Base-by-base conservation (phyloP, 441 rosid species). In the Biscutella laevigata region DNA sequence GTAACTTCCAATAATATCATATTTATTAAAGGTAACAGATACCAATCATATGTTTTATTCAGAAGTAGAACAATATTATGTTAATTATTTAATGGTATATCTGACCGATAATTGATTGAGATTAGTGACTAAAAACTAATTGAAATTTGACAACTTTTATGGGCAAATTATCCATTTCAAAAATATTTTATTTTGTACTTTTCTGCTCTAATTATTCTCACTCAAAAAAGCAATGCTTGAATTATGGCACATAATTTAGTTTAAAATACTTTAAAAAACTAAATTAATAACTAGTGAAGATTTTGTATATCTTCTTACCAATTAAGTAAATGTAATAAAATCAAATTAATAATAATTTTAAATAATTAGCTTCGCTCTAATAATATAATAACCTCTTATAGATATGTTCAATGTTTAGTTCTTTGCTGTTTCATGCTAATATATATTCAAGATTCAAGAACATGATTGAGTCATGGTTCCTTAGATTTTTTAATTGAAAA, bases 401-500 rank as follows among this genome's bases (percentile, higher is more conserved):
- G 4, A 28, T 11, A 8, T 27, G 13, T 26, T 9, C 9, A 20
- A 7, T 10, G 5, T 26, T 44, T 26, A 26, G 12, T 29, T 15
- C 8, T 9, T 17, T 21, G 34, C 7, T 20, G 37, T 19, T 15
- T 26, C 13, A 26, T 25, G 28, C 45, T n/a, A 26, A 29, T 35
- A 33, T 9, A n/a, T n/a, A n/a, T n/a, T n/a, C n/a, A n/a, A n/a
- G n/a, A 19, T 13, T 11, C 37, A 52, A 58, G 70, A 44, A 29
- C 55, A 65, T 65, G 60, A 51, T 58, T 51, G 51, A 51, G 64
- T 41, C 59, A 57, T 57, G 59, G 48, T 36, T 43, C 35, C 15
- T 27, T 35, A 9, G 6, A 11, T 12, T 39, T 29, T 57, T 7
- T 35, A 49, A 51, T 28, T 12, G 10, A 12, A 51, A 53, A 57